Evolutionary conservation across 73 alveolate genomes (phyloP).

Genomic region (Diophrys sp.): DNA sequence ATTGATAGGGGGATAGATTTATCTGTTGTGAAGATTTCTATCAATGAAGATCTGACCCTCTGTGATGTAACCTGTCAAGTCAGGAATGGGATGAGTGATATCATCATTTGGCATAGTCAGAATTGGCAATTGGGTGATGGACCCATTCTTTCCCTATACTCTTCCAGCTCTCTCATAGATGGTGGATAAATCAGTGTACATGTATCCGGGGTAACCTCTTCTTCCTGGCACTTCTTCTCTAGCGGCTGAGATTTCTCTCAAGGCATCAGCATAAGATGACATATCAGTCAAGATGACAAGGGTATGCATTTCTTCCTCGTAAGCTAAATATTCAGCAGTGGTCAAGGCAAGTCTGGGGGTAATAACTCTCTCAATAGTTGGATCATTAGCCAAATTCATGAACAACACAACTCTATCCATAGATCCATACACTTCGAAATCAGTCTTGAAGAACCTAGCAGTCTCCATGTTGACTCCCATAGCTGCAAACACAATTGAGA

Average conservation of each 20-base stretch:
- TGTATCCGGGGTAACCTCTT: constrained; percentile 99
- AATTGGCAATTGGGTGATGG: constrained; percentile 95
- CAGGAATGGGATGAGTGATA: constrained; percentile 99
- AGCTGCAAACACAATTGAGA: constrained; percentile 99
- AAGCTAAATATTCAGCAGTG: constrained; percentile 99
- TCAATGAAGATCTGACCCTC: constrained; percentile 99
- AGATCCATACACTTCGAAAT: constrained; percentile 99
- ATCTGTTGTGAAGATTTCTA: constrained; percentile 96
- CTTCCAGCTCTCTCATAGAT: constrained; percentile 99
- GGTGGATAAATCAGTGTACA: constrained; percentile 99
- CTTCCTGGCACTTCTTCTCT: constrained; percentile 99
- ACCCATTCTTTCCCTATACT: constrained; percentile 96
- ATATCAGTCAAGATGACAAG: constrained; percentile 99
- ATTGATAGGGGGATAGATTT: constrained; percentile 99
- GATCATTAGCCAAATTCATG: constrained; percentile 98
- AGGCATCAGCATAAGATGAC: constrained; percentile 99
- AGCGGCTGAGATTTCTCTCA: constrained; percentile 99
- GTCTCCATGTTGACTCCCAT: constrained; percentile 99
- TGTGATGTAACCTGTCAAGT: constrained; percentile 99
- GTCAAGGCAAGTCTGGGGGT: constrained; percentile 99
- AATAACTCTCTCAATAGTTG: constrained; percentile 96
- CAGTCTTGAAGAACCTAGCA: constrained; percentile 99
- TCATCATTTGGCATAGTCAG: constrained; percentile 99
- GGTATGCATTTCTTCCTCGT: constrained; percentile 96
- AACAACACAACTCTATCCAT: constrained; percentile 99